Base-by-base conservation (phyloP, 208 protist species). In the Crithidia mellificae region DNA sequence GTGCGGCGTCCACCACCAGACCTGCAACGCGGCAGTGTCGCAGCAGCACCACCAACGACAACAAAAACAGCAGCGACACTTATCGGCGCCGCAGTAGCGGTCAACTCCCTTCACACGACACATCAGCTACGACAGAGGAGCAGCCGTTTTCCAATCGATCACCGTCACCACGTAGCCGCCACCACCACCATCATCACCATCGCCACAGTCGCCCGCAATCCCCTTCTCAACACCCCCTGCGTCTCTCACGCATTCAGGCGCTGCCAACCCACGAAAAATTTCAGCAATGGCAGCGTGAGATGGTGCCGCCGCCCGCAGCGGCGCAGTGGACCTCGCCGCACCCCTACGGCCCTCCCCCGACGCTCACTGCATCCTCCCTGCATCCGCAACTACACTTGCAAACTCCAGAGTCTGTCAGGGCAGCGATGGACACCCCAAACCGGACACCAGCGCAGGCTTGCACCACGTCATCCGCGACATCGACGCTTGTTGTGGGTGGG, bases 281-380 rank as follows among this genome's bases (percentile, higher is more conserved):
- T 2, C 44, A 55, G 46, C 44, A 44, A 32, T 65, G 59, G 59
- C 43, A 34, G 46, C 59, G 46, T 0, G 46, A 65, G 30, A 65
- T 65, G 32, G 44, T 55, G 46, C 46, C 59, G 6, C 59, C 59
- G 15, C 46, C 59, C 2, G 22, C 46, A 14, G 47, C 30, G 2
- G 46, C 32, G 20, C 59, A 43, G 32, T 55, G 59, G 59, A 65
- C 59, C 8, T 24, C 59, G 2, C 59, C 59, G 4, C 46, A 65
- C 20, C 59, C 46, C 2, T 55, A 55, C 46, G 44, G 29, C 5
- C 59, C 44, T 29, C 2, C 51, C 19, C 6, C 17, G n/a, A n/a
- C n/a, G n/a, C n/a, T n/a, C n/a, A n/a, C n/a, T n/a, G n/a, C n/a
- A n/a, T n/a, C n/a, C n/a, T n/a, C n/a, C n/a, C n/a, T n/a, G n/a